Evolutionary conservation across 768 basidiomycete genomes (phyloP).

Genomic region (Chlorophyllum brunneum): DNA sequence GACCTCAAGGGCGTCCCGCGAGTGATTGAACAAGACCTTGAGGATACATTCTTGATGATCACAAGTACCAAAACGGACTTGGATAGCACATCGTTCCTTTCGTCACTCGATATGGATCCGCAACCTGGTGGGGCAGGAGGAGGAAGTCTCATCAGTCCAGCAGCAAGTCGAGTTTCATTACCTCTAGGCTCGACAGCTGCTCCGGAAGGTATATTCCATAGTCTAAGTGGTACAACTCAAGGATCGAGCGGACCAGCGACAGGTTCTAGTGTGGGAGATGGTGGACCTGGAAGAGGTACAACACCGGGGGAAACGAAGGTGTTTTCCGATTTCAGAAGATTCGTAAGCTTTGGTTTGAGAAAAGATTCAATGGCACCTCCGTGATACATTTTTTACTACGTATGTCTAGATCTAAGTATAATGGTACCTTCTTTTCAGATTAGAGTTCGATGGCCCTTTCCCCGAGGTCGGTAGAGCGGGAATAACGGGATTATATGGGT

Average conservation of each 20-base stretch:
- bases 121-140: constrained; percentile 28
- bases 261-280: constrained; percentile 47
- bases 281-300: constrained; percentile 17
- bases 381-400: constrained; percentile 7
- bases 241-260: constrained; percentile 55
- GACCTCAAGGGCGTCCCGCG: constrained; percentile 94
- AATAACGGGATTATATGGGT: no score
- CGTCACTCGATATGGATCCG: constrained; percentile 95
- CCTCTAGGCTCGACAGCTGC: constrained; percentile 32
- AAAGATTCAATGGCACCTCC: constrained; percentile 48
- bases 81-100: constrained; percentile 87
- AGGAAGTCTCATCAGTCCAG: constrained; percentile 61
- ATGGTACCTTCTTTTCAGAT: no score
- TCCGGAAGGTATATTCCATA: constrained; percentile 57
- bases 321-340: constrained; percentile 83
- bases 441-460: no score
- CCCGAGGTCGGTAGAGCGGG: no score
- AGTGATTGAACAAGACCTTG: constrained; percentile 78
- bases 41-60: constrained; percentile 88
- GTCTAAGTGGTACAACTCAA: constrained; percentile 55
- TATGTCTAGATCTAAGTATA: neutral
- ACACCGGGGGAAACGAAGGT: constrained; percentile 54
- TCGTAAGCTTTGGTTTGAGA: constrained; percentile 86
- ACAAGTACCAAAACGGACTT: constrained; percentile 92
- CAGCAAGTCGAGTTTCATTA: constrained; percentile 56